Conservation (phyloP, 495 filamentous ascomycete genomes). For the Chaetomidium leptoderma region DNA sequence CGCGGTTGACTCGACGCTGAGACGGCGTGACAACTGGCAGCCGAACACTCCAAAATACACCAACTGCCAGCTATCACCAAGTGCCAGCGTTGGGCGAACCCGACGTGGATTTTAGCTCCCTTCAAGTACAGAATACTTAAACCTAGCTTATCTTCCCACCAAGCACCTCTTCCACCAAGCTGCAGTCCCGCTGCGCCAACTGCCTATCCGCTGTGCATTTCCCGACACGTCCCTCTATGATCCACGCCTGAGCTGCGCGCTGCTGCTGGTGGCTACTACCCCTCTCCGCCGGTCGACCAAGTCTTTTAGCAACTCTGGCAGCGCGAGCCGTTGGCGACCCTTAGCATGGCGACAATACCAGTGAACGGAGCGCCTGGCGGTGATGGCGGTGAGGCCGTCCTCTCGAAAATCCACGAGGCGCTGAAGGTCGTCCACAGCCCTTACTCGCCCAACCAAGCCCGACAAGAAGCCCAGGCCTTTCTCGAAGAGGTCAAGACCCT, state of each 20-base stretch:
- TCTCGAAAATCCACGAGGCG: slow-evolving; percentile 68
- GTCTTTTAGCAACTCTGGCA: not conserved
- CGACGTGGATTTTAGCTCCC: not conserved
- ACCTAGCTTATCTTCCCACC: not conserved
- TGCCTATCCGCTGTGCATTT: not conserved
- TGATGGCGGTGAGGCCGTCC: slow-evolving; percentile 28
- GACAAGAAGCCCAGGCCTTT: slow-evolving; percentile 74
- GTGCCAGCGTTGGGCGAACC: not conserved
- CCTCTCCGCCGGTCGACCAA: not conserved
- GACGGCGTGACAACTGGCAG: slow-evolving; percentile 9
- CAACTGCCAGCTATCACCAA: not conserved
- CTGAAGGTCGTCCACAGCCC: slow-evolving; percentile 82
- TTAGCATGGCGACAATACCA: slow-evolving; percentile 18
- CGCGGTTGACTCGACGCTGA: not conserved
- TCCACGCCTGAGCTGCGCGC: slow-evolving; percentile 4
- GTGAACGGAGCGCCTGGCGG: slow-evolving; percentile 30
- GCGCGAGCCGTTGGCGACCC: not conserved
- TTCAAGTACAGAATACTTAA: not conserved
- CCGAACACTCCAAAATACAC: not conserved
- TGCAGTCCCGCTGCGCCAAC: not conserved
- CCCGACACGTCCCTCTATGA: not conserved
- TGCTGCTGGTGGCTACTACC: slow-evolving; percentile 14
- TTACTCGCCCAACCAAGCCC: slow-evolving; percentile 74
- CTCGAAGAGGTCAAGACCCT: slow-evolving; percentile 78
- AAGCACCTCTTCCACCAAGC: not conserved